These are phyloP conservation scores for Trypanosoma lewisi DNA, from an alignment of 208 protist genomes.

Conservation along the genomic window DNA sequence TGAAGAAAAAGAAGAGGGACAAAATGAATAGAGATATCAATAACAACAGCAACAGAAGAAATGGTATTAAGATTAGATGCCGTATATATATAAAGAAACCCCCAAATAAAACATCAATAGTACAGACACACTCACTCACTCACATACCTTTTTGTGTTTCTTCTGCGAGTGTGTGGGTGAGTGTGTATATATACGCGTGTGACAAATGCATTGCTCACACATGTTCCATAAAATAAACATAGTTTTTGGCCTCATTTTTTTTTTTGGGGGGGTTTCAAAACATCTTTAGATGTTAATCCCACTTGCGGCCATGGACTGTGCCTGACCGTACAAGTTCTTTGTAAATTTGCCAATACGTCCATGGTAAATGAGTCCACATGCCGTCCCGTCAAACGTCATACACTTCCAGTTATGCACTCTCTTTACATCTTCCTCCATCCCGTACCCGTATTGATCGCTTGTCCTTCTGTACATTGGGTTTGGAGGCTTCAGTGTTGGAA, in stretches of 20 bases:
- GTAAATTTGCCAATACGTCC: constrained; percentile 68
- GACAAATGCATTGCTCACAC: too few relatives aligned
- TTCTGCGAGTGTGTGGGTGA: neutral
- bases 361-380: constrained; percentile 77
- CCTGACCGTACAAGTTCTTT: constrained; percentile 35
- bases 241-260: constrained; percentile 5
- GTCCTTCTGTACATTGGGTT: constrained; percentile 86
- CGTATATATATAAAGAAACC: too few relatives aligned
- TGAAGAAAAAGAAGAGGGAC: constrained; percentile 14
- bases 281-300: constrained; percentile 71
- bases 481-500: constrained; percentile 26
- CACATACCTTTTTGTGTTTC: neutral
- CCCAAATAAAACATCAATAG: neutral
- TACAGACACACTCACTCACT: neutral
- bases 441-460: constrained; percentile 69
- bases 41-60: neutral
- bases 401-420: constrained; percentile 70
- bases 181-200: neutral
- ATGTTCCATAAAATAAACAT: constrained; percentile 4
- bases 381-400: constrained; percentile 52
- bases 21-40: neutral
- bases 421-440: constrained; percentile 50
- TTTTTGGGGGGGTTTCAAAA: neutral
- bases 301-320: constrained; percentile 45
- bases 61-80: neutral